Evolutionary conservation across 1,284 basidiomycete genomes (phyloP), one percentile per base, ranked within the genome.

Genomic region (Vanrija humicola): DNA sequence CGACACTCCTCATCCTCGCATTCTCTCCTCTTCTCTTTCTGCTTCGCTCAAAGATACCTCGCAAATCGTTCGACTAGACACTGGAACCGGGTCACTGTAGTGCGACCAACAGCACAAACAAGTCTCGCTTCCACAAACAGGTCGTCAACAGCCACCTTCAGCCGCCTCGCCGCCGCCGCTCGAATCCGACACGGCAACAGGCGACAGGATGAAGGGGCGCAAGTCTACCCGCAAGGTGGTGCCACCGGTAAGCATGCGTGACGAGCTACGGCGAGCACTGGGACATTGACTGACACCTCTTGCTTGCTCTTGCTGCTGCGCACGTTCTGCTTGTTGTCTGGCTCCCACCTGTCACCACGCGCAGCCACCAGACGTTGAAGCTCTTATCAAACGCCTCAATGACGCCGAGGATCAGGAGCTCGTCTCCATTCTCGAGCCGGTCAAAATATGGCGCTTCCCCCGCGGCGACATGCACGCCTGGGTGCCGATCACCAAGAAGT

Each of bases 381-480:
- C 59, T n/a, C 63, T 71, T 60, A 64, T 73, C 45, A 59, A 68
- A 38, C 53, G 50, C 12, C 59, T 74, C 50, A 58, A 52, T 15
- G 55, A 46, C 19, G 59, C 69, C 12, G 44, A 61, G 18, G 65
- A 72, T 6, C 48, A 61, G 5, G 67, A 68, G 16, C 63, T 75
- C 18, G 58, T 60, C 40, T 15, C 23, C 5, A 50, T 64, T 15
- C 59, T 72, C 18, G 49, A 53, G 6, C 40, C 50, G 10, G 58
- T 74, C 38, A 55, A 63, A 15, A 48, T 59, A 16, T 99, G 96
- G 96, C 87, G 84, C 76, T 98, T 91, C 88, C 91, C 94, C 26
- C 84, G 96, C 62, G 95, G 93, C 55, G 96, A 99, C 80, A 83
- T 99, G 57, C 92, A 97, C 78, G 87, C 90, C 55, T 99, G 96